Percentiles rank a stretch among this genome's conserved stretches.
phyloP scores from a whole-genome alignment of 129 eudicot species.

The Artemisia tridentata region DNA sequence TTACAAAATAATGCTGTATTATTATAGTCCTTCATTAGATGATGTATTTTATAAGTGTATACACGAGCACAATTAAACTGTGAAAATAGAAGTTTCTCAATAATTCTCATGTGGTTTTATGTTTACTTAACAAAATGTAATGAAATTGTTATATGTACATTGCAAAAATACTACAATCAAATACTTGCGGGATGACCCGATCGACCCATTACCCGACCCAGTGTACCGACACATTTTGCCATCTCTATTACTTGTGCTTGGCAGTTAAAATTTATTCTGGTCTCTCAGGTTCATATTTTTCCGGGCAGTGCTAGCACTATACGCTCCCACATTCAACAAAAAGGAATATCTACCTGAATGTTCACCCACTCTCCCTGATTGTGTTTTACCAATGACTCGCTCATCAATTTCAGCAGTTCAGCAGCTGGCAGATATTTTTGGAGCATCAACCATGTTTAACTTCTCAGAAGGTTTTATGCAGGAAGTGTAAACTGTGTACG shows the following conservation, averaged over 20 bases:
- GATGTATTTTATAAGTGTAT: no score
- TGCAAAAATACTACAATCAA: background rate
- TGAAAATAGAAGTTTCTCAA: background rate
- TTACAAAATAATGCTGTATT: background rate
- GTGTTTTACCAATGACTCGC: conserved; percentile 42
- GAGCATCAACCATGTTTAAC: conserved; percentile 56
- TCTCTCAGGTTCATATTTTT: conserved; percentile 78
- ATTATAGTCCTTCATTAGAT: background rate
- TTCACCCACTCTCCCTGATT: conserved; percentile 71
- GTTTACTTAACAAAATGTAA: no score
- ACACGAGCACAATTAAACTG: no score
- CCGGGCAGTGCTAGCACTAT: conserved; percentile 57
- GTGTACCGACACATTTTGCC: background rate
- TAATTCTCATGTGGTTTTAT: background rate
- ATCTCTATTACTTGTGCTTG: background rate
- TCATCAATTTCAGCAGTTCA: conserved; percentile 40
- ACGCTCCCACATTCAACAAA: conserved; percentile 56
- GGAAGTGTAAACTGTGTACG: conserved; percentile 15
- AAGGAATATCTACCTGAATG: conserved; percentile 71
- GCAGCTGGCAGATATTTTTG: conserved; percentile 61
- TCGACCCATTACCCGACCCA: background rate
- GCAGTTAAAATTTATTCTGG: background rate
- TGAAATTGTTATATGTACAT: no score
- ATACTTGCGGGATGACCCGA: background rate
- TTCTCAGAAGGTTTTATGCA: conserved; percentile 37